phyloP scores from a whole-genome alignment of 805 yeast species.

The Metschnikowia kofuensis region DNA sequence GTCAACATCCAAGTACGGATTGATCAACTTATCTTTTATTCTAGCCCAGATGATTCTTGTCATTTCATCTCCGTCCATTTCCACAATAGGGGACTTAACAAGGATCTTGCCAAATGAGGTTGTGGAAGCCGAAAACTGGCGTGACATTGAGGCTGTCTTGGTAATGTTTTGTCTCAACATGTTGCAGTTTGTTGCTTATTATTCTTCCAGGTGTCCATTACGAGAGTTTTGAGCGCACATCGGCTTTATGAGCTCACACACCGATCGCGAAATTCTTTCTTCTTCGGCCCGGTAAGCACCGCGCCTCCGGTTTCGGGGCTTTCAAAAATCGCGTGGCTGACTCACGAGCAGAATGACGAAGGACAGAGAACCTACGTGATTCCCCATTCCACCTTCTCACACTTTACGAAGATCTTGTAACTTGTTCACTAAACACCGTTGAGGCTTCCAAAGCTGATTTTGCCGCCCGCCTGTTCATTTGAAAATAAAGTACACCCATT shows the following conservation, averaged over 20 bases:
- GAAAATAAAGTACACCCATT: too few relatives aligned
- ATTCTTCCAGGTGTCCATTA: too few relatives aligned
- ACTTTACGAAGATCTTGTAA: too few relatives aligned
- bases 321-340: neutral
- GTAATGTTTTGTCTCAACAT: slow-evolving; percentile 5
- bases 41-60: slow-evolving; percentile 94
- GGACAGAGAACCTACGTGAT: too few relatives aligned
- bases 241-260: neutral
- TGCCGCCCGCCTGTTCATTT: too few relatives aligned
- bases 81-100: slow-evolving; percentile 88
- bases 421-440: too few relatives aligned
- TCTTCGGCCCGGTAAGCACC: slow-evolving; percentile 8
- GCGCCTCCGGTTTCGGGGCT: slow-evolving; percentile 10
- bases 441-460: too few relatives aligned
- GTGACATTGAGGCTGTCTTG: neutral
- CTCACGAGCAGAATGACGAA: too few relatives aligned
- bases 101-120: slow-evolving; percentile 49
- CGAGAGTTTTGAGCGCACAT: neutral
- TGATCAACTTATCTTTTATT: slow-evolving; percentile 80
- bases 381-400: too few relatives aligned
- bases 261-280: neutral
- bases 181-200: neutral
- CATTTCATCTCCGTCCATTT: slow-evolving; percentile 97
- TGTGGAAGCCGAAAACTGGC: slow-evolving; percentile 12
- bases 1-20: slow-evolving; percentile 83